A percentile compares a stretch with the other conserved stretches of the same genome.
Conservation (phyloP, 306 rosid species). For the Lathyrus oleraceus region DNA sequence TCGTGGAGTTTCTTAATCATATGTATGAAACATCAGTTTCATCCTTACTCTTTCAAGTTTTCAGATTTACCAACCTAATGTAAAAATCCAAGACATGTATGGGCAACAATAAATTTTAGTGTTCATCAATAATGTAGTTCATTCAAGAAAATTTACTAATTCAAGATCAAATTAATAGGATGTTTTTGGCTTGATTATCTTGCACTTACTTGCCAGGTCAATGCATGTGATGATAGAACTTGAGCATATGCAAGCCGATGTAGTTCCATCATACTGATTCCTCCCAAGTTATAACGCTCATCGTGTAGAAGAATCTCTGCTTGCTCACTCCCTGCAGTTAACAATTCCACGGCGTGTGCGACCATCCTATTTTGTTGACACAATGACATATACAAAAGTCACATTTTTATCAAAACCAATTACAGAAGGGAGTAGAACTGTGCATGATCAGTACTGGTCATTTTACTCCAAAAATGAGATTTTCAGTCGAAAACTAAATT, state of each 20-base stretch:
- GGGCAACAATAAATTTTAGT: constrained; percentile 9
- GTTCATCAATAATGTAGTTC: constrained; percentile 5
- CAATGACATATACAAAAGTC: constrained; percentile 28
- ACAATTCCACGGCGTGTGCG: constrained; percentile 81
- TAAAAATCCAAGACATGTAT: constrained; percentile 21
- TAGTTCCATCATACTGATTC: constrained; percentile 83
- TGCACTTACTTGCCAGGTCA: constrained; percentile 95
- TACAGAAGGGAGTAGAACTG: constrained; percentile 16
- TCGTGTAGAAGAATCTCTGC: constrained; percentile 80
- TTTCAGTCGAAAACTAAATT: constrained; percentile 5
- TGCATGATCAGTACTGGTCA: not conserved
- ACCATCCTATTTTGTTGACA: constrained; percentile 77
- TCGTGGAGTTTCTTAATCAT: constrained; percentile 8
- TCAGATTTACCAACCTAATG: constrained; percentile 8
- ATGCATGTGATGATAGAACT: constrained; percentile 78
- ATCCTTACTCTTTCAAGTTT: constrained; percentile 19
- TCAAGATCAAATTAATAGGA: constrained; percentile 28
- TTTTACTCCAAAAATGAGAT: not conserved
- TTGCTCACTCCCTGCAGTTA: constrained; percentile 86
- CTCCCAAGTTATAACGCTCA: constrained; percentile 74
- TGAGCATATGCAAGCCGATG: constrained; percentile 91
- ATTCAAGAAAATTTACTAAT: constrained; percentile 23
- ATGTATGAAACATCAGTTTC: not conserved
- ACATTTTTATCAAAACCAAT: constrained; percentile 26
- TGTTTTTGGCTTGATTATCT: constrained; percentile 18